A percentile compares a stretch with the other conserved stretches of the same genome.
Evolutionary conservation across 495 filamentous ascomycete species (phyloP).

Genomic region (Podospora fimiseda): DNA sequence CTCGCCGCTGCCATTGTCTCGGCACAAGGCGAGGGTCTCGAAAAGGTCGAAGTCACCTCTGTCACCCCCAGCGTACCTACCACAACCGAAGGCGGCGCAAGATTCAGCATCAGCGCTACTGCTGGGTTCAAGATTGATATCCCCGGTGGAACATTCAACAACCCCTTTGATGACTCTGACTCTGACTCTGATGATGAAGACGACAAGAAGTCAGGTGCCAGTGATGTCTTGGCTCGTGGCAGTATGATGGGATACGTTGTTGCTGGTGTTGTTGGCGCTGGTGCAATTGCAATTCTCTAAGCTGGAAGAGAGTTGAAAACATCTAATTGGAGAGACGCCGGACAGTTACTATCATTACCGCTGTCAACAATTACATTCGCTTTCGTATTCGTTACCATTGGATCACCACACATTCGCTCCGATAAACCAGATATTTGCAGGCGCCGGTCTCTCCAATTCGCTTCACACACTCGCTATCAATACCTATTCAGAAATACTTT

Average conservation of each 20-base stretch:
- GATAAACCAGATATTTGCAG: too few relatives aligned
- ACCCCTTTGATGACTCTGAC: neutral
- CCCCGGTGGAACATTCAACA: neutral
- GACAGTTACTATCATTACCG: too few relatives aligned
- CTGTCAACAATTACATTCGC: too few relatives aligned
- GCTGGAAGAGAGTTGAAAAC: too few relatives aligned
- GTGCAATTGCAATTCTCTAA: neutral
- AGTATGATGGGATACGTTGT: neutral
- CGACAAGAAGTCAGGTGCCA: neutral
- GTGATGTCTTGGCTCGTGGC: neutral
- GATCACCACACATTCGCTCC: too few relatives aligned
- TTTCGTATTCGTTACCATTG: too few relatives aligned
- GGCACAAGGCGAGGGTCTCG: neutral
- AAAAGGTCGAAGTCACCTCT: neutral
- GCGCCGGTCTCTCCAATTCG: too few relatives aligned
- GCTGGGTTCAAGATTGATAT: neutral
- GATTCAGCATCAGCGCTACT: neutral
- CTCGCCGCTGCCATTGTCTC: neutral
- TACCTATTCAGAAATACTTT: too few relatives aligned
- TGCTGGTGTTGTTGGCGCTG: neutral
- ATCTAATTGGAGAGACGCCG: too few relatives aligned
- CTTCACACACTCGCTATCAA: too few relatives aligned
- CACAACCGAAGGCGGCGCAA: neutral
- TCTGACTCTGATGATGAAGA: neutral
- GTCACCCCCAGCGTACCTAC: neutral